phyloP scores from a whole-genome alignment of 1,284 basidiomycete species.

The Entoloma clypeatum region DNA sequence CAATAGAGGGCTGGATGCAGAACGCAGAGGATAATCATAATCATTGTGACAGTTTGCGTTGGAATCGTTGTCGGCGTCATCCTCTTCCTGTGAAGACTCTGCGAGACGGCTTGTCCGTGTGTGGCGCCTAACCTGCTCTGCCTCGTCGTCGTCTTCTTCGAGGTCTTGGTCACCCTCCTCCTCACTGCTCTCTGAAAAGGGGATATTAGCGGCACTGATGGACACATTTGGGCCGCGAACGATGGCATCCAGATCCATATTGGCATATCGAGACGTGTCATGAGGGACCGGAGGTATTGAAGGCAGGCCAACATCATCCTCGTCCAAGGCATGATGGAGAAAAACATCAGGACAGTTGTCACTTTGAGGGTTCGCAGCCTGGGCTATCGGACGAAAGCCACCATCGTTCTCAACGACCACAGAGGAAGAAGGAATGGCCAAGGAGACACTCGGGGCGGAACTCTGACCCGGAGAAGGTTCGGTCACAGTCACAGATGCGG shows the following conservation, averaged over 20 bases:
- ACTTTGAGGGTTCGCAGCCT: slow-evolving; percentile 1
- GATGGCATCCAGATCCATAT: slow-evolving; percentile 43
- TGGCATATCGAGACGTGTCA: slow-evolving; percentile 15
- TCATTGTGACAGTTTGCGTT: slow-evolving; percentile 14
- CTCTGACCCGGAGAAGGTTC: no score
- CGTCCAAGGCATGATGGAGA: slow-evolving; percentile 7
- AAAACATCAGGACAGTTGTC: slow-evolving; percentile 10
- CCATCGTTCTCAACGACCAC: no score
- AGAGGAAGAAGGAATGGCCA: no score
- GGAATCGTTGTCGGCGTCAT: slow-evolving; percentile 19
- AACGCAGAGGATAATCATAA: not conserved
- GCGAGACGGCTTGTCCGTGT: slow-evolving; percentile 5
- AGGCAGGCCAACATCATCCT: slow-evolving; percentile 2
- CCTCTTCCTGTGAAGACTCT: slow-evolving; percentile 26
- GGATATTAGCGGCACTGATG: slow-evolving; percentile 26
- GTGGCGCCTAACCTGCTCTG: slow-evolving; percentile 13
- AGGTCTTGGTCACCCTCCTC: slow-evolving; percentile 20
- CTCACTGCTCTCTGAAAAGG: slow-evolving; percentile 18
- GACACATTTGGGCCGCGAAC: slow-evolving; percentile 42
- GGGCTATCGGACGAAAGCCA: no score
- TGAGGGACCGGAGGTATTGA: slow-evolving; percentile 1
- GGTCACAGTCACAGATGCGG: not conserved
- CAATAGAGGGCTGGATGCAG: not conserved
- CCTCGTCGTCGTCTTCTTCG: slow-evolving; percentile 25
- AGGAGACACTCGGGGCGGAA: no score